Evolutionary conservation across 331 rosid species (phyloP).

Genomic region (Rhamnella rubrinervis): DNA sequence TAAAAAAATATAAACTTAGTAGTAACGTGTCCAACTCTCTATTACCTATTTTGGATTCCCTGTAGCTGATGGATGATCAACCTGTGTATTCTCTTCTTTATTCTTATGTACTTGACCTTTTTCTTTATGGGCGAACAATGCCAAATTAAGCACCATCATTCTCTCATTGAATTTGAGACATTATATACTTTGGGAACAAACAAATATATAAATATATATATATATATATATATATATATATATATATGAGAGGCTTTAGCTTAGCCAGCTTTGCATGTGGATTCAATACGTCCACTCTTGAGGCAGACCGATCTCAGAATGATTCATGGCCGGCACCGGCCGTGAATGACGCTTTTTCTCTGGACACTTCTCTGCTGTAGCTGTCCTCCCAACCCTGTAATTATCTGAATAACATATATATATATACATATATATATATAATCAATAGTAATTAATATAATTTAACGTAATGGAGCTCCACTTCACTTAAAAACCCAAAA

Average conservation of each 20-base stretch:
- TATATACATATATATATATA: no score
- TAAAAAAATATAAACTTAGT: not conserved
- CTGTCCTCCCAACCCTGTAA: constrained; percentile 19
- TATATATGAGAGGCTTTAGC: no score
- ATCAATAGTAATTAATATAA: no score
- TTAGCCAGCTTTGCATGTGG: no score
- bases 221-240: no score
- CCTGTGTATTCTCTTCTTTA: not conserved
- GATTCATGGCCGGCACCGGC: constrained; percentile 26
- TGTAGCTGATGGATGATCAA: not conserved
- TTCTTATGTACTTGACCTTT: constrained; percentile 2
- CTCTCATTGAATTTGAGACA: no score
- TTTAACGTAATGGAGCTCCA: no score
- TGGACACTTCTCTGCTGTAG: constrained; percentile 39
- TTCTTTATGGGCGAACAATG: no score
- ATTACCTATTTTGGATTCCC: not conserved
- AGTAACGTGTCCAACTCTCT: not conserved
- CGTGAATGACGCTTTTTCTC: constrained; percentile 32
- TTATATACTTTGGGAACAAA: no score
- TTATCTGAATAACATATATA: constrained; percentile 27
- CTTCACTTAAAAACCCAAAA: no score
- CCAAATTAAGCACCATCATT: no score
- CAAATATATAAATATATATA: no score
- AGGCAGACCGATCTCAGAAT: constrained; percentile 54
- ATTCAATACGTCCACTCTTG: constrained; percentile 72